Base-by-base conservation (phyloP, 352 stramenopile species). In the Blastocystis sp. region DNA sequence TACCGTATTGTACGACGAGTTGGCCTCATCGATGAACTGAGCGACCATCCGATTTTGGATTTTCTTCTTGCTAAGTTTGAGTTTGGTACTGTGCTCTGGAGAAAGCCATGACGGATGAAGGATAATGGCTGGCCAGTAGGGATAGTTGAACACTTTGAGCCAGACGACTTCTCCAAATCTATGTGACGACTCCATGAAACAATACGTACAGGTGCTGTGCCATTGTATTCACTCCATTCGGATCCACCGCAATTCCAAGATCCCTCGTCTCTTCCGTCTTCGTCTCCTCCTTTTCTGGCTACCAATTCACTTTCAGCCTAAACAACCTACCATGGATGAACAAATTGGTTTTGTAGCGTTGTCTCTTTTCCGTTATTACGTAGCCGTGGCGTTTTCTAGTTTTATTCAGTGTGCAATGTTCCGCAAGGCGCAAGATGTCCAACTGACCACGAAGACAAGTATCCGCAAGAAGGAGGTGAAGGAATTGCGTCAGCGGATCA, bases 31-130 rank as follows among this genome's bases (percentile, higher is more conserved):
- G 34, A 81, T 63, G 51, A 81, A 81, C 27, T 81, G 69, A 51
- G 53, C 69, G 63, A 81, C 44, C n/a, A 81, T 27, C 18, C 69
- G 69, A 27, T 59, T 81, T n/a, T 81, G 69, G 7, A 38, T 81
- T 29, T 81, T 81, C 29, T 81, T 81, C 46, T 81, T 81, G 36
- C 29, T 81, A 21, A 81, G 29, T 61, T 81, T 81, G n/a, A 81
- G 27, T 29, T 48, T 63, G 21, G 21, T 21, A 44, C 44, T 29
- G 16, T 63, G 36, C 3, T 36, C 24, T 36, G 46, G 48, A 65
- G 69, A 65, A 32, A 81, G 29, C 69, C 69, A 81, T n/a, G 53
- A 29, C 24, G 69, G 69, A 48, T 81, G 69, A 29, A 81, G 69
- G 29, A 81, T 51, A 16, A 81, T 64, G 18, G 69, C 69, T 14